A percentile compares a stretch with the other conserved stretches of the same genome.
These are phyloP conservation scores for Gastrolobium bilobum DNA, from an alignment of 306 rosid species.

Conservation along the genomic window DNA sequence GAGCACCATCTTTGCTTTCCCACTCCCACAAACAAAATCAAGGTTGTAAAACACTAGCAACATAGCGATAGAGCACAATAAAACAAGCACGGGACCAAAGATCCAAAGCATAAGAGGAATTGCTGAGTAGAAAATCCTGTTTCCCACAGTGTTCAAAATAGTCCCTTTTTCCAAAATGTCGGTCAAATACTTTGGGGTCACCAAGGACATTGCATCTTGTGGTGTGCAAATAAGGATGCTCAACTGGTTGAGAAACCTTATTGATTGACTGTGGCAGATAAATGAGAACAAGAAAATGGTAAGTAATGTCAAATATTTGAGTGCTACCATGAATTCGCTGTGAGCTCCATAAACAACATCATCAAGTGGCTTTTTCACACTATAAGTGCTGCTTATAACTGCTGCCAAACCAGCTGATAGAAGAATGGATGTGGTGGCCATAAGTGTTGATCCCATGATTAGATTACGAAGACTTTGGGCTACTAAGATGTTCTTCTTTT, in stretches of 20 bases:
- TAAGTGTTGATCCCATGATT: constrained; percentile 89
- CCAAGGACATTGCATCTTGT: constrained; percentile 53
- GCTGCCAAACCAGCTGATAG: constrained; percentile 86
- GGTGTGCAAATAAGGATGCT: constrained; percentile 74
- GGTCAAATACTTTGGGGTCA: constrained; percentile 64
- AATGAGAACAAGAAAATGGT: constrained; percentile 79
- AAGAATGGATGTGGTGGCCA: constrained; percentile 91
- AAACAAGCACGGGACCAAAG: constrained; percentile 78
- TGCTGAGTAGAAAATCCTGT: constrained; percentile 77
- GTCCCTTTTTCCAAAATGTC: constrained; percentile 75
- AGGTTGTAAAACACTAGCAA: constrained; percentile 75
- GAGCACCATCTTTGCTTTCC: constrained; percentile 16
- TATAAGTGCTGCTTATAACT: constrained; percentile 85
- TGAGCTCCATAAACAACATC: constrained; percentile 80
- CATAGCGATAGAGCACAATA: constrained; percentile 66
- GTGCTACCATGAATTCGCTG: constrained; percentile 79
- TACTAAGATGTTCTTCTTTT: constrained; percentile 87
- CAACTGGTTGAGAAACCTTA: constrained; percentile 74
- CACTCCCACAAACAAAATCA: constrained; percentile 60
- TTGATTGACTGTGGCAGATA: constrained; percentile 76
- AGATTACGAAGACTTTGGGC: constrained; percentile 83
- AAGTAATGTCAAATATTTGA: constrained; percentile 75
- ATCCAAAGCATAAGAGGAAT: constrained; percentile 87
- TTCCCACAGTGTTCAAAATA: constrained; percentile 72
- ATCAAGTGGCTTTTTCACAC: constrained; percentile 76